Conservation (phyloP, 108 stramenopile genomes). For the Cafeteria roenbergensis region DNA sequence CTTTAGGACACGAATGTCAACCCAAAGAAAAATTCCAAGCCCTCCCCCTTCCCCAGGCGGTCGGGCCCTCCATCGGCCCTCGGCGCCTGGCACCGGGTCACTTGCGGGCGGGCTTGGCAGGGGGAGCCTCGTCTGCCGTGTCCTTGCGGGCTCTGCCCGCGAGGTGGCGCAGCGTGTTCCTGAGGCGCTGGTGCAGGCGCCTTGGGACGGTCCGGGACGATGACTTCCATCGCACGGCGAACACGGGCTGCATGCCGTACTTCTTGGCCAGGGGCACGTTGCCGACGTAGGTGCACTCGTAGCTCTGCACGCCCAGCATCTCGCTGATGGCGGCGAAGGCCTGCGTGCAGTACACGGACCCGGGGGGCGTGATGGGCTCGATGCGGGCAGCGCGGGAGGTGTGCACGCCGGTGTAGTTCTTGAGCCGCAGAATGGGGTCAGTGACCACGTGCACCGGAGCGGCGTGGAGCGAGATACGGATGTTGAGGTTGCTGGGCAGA, state of each 20-base stretch:
- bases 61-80: too few relatives aligned
- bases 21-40: too few relatives aligned
- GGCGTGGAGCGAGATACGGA: neutral
- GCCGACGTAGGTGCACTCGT: neutral
- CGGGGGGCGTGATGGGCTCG: slow-evolving; percentile 9
- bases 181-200: too few relatives aligned
- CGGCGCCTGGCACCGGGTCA: too few relatives aligned
- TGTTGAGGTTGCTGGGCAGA: neutral
- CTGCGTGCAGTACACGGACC: slow-evolving; percentile 6
- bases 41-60: too few relatives aligned
- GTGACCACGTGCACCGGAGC: neutral
- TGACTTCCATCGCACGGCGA: too few relatives aligned
- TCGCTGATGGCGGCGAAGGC: slow-evolving; percentile 4
- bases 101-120: too few relatives aligned
- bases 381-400: slow-evolving; percentile 1
- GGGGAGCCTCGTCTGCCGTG: too few relatives aligned
- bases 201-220: too few relatives aligned
- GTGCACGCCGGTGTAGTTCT: slow-evolving; percentile 4
- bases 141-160: too few relatives aligned
- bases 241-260: neutral
- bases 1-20: too few relatives aligned
- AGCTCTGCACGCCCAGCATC: neutral
- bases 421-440: neutral
- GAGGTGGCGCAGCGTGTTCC: too few relatives aligned
- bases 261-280: neutral